Evolutionary conservation across 805 yeast genomes (phyloP).

Genomic region (Metschnikowia dekortorum): DNA sequence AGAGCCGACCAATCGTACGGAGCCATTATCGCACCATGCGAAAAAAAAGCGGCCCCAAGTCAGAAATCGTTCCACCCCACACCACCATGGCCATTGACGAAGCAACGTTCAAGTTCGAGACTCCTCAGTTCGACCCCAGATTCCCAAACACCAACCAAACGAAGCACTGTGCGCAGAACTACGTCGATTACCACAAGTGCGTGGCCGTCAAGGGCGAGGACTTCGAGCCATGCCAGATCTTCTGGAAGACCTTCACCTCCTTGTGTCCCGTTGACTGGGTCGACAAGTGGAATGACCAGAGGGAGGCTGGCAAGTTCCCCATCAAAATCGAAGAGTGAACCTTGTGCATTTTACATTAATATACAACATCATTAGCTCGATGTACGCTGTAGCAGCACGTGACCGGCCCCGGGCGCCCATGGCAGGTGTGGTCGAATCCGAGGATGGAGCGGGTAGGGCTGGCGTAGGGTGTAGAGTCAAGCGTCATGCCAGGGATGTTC

Average conservation of each 20-base stretch:
- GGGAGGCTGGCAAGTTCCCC: slow-evolving; percentile 51
- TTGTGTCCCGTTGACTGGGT: slow-evolving; percentile 84
- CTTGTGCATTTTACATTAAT: slow-evolving; percentile 3
- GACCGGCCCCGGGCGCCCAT: no score
- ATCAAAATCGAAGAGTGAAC: slow-evolving; percentile 26
- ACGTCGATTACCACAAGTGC: slow-evolving; percentile 97
- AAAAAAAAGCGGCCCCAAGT: slow-evolving; percentile 3
- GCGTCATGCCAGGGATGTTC: no score
- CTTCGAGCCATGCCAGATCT: slow-evolving; percentile 94
- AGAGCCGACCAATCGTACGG: slow-evolving; percentile 16
- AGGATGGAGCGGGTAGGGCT: no score
- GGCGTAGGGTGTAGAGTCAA: no score
- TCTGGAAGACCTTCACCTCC: slow-evolving; percentile 85
- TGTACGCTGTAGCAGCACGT: not conserved
- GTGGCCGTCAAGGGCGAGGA: slow-evolving; percentile 96
- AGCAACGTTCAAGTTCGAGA: slow-evolving; percentile 38
- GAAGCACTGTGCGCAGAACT: slow-evolving; percentile 96
- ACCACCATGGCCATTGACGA: slow-evolving; percentile 33
- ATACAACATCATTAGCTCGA: not conserved
- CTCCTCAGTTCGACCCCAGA: slow-evolving; percentile 35
- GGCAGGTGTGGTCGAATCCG: no score
- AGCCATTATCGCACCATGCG: slow-evolving; percentile 19
- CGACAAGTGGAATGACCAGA: slow-evolving; percentile 85
- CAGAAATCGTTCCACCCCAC: not conserved
- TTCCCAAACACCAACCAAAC: slow-evolving; percentile 97